phyloP scores from a whole-genome alignment of 768 basidiomycete species.

The Kwoniella botswanensis region DNA sequence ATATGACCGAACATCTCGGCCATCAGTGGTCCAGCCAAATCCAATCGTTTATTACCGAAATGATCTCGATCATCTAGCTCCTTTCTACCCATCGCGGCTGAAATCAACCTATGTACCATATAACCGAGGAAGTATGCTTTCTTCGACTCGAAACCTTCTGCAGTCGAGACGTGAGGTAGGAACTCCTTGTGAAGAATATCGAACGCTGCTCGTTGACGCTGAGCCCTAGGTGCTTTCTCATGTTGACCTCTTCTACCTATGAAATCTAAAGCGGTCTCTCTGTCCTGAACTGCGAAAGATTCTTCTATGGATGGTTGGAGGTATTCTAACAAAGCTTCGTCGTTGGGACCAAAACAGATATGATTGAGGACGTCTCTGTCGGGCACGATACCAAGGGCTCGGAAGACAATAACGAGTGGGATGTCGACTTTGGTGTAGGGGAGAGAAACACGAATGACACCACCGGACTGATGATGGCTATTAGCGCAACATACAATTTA shows the following conservation, averaged over 20 bases:
- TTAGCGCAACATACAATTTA: not conserved
- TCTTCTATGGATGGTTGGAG: slow-evolving; percentile 98
- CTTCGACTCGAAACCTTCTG: slow-evolving; percentile 93
- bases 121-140: slow-evolving; percentile 99
- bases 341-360: slow-evolving; percentile 97
- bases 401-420: slow-evolving; percentile 98
- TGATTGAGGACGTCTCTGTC: slow-evolving; percentile 97
- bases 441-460: slow-evolving; percentile 94
- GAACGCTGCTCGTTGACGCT: slow-evolving; percentile 76
- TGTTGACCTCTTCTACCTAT: slow-evolving; percentile 87
- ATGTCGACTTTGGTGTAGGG: slow-evolving; percentile 99
- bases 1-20: slow-evolving; percentile 98
- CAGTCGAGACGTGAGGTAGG: slow-evolving; percentile 95
- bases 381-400: slow-evolving; percentile 94
- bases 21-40: slow-evolving; percentile 91
- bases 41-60: slow-evolving; percentile 96
- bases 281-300: slow-evolving; percentile 96
- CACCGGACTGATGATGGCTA: slow-evolving; percentile 34
- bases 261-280: slow-evolving; percentile 81
- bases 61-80: slow-evolving; percentile 99
- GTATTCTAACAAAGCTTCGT: slow-evolving; percentile 95
- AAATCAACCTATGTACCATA: slow-evolving; percentile 94
- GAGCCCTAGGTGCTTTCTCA: slow-evolving; percentile 36
- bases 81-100: slow-evolving; percentile 90
- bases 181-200: slow-evolving; percentile 99